A percentile compares a stretch with the other conserved stretches of the same genome.
Conservation (phyloP, 1,284 basidiomycete species). For the Ganoderma leucocontextum region DNA sequence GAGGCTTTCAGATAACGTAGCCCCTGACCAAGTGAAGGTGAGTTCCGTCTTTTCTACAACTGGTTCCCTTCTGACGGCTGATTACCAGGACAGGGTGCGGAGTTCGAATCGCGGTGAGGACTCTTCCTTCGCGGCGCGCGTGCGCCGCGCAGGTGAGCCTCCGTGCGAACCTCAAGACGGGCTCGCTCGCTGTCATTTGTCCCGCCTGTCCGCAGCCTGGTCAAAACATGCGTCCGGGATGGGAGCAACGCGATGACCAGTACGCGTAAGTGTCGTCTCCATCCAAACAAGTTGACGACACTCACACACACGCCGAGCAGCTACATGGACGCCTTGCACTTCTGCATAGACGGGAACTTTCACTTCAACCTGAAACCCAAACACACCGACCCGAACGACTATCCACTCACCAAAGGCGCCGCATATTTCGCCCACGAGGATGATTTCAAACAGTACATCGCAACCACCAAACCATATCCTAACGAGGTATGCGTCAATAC, state of each 20-base stretch:
- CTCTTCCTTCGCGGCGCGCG: slow-evolving; percentile 16
- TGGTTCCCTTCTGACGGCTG: too few species aligned
- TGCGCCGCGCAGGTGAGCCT: not conserved
- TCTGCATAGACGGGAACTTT: slow-evolving; percentile 25
- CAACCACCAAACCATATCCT: not conserved
- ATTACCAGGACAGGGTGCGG: slow-evolving; percentile 33
- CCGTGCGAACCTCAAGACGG: not conserved
- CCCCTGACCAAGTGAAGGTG: slow-evolving; percentile 13
- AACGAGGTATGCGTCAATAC: slow-evolving; percentile 1
- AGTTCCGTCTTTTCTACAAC: not conserved
- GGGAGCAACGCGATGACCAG: not conserved
- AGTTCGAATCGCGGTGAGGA: slow-evolving; percentile 23
- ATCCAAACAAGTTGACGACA: too few species aligned
- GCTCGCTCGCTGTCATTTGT: not conserved
- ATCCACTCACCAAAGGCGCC: slow-evolving; percentile 9
- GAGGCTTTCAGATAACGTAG: slow-evolving; percentile 16
- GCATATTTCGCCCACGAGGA: slow-evolving; percentile 22
- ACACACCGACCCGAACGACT: slow-evolving; percentile 17
- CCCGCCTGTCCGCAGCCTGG: not conserved
- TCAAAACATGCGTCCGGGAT: not conserved
- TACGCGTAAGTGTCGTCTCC: not conserved
- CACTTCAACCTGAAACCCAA: slow-evolving; percentile 23
- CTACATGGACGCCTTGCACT: slow-evolving; percentile 17
- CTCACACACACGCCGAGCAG: too few species aligned
- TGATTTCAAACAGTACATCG: slow-evolving; percentile 15